phyloP scores from a whole-genome alignment of 2,329 filamentous ascomycete genomes.

The Purpureocillium lavendulum region DNA sequence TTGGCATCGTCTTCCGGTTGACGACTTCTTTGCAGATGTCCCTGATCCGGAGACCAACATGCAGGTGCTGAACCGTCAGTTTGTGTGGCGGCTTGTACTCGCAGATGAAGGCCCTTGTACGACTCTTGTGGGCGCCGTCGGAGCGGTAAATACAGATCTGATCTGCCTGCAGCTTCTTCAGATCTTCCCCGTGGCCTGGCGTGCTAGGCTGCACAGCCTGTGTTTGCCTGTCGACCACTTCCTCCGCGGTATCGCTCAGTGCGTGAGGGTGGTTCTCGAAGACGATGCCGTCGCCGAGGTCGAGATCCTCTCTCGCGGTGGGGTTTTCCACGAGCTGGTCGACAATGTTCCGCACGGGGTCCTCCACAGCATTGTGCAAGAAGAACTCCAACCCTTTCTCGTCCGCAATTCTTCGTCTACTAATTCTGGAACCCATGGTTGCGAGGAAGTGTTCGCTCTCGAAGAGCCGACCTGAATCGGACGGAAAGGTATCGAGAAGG shows the following conservation, averaged over 20 bases:
- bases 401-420: conserved; percentile 9
- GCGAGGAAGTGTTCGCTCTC: conserved; percentile 14
- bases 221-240: too few species aligned
- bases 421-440: conserved; percentile 13
- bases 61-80: too few species aligned
- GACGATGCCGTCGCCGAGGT: conserved; percentile 18
- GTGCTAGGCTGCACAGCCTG: too few species aligned
- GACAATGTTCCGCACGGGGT: conserved; percentile 20
- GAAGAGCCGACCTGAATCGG: conserved; percentile 15
- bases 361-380: conserved; percentile 17
- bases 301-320: conserved; percentile 11
- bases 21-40: too few species aligned
- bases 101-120: too few species aligned
- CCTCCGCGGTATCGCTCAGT: conserved; percentile 13
- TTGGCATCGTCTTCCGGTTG: too few species aligned
- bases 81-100: too few species aligned
- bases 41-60: too few species aligned
- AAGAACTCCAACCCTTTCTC: conserved; percentile 22
- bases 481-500: conserved; percentile 13
- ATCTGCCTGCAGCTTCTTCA: too few species aligned
- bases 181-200: too few species aligned
- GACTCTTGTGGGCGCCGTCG: too few species aligned
- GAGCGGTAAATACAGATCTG: too few species aligned
- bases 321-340: conserved; percentile 16
- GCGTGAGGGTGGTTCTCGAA: conserved; percentile 21